Percentiles rank a stretch among this genome's conserved stretches.
These are phyloP conservation scores for Salix koriyanagi DNA, from an alignment of 345 rosid genomes.

Conservation along the genomic window DNA sequence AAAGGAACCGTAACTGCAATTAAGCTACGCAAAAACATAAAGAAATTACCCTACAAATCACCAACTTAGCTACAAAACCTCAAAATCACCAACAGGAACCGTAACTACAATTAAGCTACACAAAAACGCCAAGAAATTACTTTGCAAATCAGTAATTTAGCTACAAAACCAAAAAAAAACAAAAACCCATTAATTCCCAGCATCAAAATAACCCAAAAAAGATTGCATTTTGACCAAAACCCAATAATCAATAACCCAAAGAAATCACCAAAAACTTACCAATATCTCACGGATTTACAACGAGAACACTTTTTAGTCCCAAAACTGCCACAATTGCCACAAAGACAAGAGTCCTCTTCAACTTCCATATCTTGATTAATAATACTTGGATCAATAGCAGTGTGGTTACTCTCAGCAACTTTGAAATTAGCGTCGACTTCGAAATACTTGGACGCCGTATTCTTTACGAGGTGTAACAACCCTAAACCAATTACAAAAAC, in stretches of 20 bases:
- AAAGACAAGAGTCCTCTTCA: conserved; percentile 14
- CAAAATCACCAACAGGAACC: not conserved
- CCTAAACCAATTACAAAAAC: conserved; percentile 49
- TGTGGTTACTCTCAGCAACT: conserved; percentile 15
- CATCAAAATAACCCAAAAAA: not conserved
- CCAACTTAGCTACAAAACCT: too few species aligned
- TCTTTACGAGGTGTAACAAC: conserved; percentile 54
- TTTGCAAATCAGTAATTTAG: not conserved
- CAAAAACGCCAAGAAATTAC: not conserved
- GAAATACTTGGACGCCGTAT: conserved; percentile 83
- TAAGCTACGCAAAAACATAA: too few species aligned
- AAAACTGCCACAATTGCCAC: conserved; percentile 34
- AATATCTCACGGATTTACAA: conserved; percentile 56
- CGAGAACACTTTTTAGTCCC: conserved; percentile 46
- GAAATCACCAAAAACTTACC: conserved; percentile 22
- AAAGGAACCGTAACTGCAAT: too few species aligned
- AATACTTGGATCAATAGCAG: conserved; percentile 1
- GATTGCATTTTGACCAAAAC: not conserved
- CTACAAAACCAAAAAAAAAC: not conserved
- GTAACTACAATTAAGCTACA: not conserved
- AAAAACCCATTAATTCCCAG: not conserved
- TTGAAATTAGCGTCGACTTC: conserved; percentile 78
- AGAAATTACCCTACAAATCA: too few species aligned
- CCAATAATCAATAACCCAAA: not conserved
- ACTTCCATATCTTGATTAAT: not conserved